These are phyloP conservation scores for Chytridium lagenaria DNA, from an alignment of 371 early-diverging fungal genomes.

Conservation along the genomic window DNA sequence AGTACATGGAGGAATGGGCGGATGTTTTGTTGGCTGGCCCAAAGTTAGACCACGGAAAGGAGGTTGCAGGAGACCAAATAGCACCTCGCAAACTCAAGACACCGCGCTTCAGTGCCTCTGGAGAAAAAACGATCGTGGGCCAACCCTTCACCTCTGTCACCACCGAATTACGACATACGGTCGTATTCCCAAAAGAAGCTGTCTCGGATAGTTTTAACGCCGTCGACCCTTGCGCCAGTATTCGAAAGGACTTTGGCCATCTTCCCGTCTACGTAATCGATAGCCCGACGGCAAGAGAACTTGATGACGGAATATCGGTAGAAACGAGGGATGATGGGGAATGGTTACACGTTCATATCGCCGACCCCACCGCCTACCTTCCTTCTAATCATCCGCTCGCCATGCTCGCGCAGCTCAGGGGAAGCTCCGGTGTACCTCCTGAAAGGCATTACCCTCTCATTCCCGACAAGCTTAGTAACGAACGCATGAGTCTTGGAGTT, in stretches of 20 bases:
- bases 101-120: slow-evolving; percentile 51
- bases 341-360: slow-evolving; percentile 96
- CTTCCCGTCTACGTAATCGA: slow-evolving; percentile 91
- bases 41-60: slow-evolving; percentile 14
- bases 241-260: slow-evolving; percentile 84
- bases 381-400: slow-evolving; percentile 67
- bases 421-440: slow-evolving; percentile 81
- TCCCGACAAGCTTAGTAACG: slow-evolving; percentile 67
- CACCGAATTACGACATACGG: background rate
- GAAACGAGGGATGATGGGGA: slow-evolving; percentile 50
- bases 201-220: slow-evolving; percentile 24
- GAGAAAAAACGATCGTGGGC: too few species aligned
- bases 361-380: slow-evolving; percentile 89
- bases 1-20: slow-evolving; percentile 32
- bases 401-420: slow-evolving; percentile 61
- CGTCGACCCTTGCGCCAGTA: slow-evolving; percentile 68
- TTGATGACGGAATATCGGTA: slow-evolving; percentile 85
- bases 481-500: slow-evolving; percentile 71
- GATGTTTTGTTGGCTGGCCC: slow-evolving; percentile 39
- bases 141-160: background rate
- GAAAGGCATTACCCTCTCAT: slow-evolving; percentile 83
- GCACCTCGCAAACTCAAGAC: background rate
- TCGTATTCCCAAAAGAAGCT: slow-evolving; percentile 7
- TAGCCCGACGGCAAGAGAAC: slow-evolving; percentile 84
- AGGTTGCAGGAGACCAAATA: background rate